These are phyloP conservation scores for Solanum etuberosum DNA, from an alignment of 257 asterid genomes.

Conservation along the genomic window DNA sequence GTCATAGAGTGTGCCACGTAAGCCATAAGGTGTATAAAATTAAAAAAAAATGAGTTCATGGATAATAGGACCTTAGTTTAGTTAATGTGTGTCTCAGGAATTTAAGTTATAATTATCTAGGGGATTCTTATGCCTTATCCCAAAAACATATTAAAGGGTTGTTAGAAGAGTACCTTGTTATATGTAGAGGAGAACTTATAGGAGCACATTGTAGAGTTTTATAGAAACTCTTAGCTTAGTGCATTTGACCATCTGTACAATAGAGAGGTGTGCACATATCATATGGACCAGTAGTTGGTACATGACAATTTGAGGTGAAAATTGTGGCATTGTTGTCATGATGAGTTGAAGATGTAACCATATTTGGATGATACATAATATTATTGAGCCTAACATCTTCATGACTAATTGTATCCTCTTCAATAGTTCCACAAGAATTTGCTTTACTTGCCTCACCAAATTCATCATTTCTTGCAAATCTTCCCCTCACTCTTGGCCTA, in stretches of 20 bases:
- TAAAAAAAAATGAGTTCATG: too few species aligned
- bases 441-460: slow-evolving; percentile 35
- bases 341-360: background rate
- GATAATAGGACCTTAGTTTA: too few species aligned
- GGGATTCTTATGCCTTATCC: too few species aligned
- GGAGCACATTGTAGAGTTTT: background rate
- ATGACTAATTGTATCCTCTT: slow-evolving; percentile 57
- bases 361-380: background rate
- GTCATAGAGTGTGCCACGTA: too few species aligned
- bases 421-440: slow-evolving; percentile 29
- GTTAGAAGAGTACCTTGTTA: background rate
- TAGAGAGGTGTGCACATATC: background rate
- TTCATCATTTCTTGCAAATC: slow-evolving; percentile 82
- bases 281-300: background rate
- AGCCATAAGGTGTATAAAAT: too few species aligned
- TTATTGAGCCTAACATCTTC: slow-evolving; percentile 21
- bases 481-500: slow-evolving; percentile 84
- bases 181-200: background rate
- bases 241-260: background rate
- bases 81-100: too few species aligned
- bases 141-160: background rate
- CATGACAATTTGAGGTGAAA: background rate
- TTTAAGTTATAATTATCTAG: too few species aligned
- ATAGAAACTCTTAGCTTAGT: background rate
- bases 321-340: background rate